A percentile compares a stretch with the other conserved stretches of the same genome.
Conservation (phyloP, 345 rosid species). For the Sisymbrium irio region DNA sequence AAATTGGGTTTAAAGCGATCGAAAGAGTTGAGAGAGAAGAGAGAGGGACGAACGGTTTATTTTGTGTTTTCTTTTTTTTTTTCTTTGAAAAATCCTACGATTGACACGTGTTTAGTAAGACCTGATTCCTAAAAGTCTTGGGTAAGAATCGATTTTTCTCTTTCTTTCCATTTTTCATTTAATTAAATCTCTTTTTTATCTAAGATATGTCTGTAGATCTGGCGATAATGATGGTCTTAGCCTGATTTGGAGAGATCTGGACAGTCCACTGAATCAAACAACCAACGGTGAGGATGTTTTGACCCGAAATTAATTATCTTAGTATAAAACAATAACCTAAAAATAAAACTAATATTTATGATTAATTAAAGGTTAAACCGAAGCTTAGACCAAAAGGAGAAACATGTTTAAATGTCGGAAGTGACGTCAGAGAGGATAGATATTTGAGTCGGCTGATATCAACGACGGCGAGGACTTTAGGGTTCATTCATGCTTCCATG, state of each 20-base stretch:
- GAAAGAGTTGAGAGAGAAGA: no score
- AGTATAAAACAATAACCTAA: neutral
- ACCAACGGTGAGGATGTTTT: conserved; percentile 21
- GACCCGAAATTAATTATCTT: neutral
- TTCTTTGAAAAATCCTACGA: no score
- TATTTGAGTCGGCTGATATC: conserved; percentile 16
- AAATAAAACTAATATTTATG: neutral
- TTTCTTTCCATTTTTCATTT: no score
- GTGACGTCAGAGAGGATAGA: conserved; percentile 13
- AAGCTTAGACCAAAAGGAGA: neutral
- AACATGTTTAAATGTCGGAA: neutral
- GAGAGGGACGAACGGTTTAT: no score
- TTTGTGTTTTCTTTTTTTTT: no score
- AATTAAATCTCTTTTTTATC: no score
- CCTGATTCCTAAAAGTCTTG: no score
- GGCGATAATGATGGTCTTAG: no score
- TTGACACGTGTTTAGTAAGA: no score
- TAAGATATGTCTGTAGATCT: no score
- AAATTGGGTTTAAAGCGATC: no score
- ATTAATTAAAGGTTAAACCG: neutral
- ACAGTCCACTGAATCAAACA: conserved; percentile 1
- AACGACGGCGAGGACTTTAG: conserved; percentile 27
- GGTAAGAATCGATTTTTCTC: no score
- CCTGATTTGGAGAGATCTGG: conserved; percentile 13
- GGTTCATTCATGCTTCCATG: conserved; percentile 29